phyloP scores from a whole-genome alignment of 208 protist species.

The Trypanosoma cruzi region DNA sequence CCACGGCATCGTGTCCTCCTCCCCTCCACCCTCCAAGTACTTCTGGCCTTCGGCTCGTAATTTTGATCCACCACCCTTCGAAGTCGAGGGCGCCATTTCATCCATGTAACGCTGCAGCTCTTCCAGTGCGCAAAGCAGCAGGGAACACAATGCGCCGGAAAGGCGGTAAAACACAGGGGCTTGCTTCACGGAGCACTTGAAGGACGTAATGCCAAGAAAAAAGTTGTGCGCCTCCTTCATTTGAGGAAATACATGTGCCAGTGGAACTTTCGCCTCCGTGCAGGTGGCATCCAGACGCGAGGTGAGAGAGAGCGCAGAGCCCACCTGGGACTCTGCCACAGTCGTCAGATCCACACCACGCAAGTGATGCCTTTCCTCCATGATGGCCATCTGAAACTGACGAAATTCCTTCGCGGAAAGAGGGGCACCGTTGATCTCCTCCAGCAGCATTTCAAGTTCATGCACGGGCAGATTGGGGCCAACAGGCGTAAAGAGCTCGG shows the following conservation, averaged over 20 bases:
- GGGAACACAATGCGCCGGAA: constrained; percentile 22
- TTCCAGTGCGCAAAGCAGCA: constrained; percentile 20
- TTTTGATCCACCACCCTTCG: neutral
- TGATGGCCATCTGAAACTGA: constrained; percentile 64
- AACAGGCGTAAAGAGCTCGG: constrained; percentile 43
- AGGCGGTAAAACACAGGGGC: constrained; percentile 32
- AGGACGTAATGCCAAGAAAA: constrained; percentile 43
- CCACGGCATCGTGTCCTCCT: constrained; percentile 16
- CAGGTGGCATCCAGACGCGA: constrained; percentile 65
- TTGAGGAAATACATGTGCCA: constrained; percentile 51
- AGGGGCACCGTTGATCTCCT: constrained; percentile 58
- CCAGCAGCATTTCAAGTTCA: constrained; percentile 52
- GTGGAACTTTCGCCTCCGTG: constrained; percentile 48
- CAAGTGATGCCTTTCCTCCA: constrained; percentile 64
- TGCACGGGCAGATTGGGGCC: constrained; percentile 30
- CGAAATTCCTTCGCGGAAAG: constrained; percentile 52
- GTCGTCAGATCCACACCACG: constrained; percentile 52
- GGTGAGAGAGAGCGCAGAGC: constrained; percentile 59
- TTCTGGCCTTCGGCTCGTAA: neutral
- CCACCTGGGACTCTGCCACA: constrained; percentile 40
- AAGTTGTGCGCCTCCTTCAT: constrained; percentile 65
- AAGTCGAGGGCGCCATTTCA: neutral
- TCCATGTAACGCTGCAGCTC: constrained; percentile 20
- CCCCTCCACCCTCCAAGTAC: neutral
- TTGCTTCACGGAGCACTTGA: constrained; percentile 24